These are phyloP conservation scores for Yueomyces sinensis DNA, from an alignment of 805 yeast genomes.

Conservation along the genomic window DNA sequence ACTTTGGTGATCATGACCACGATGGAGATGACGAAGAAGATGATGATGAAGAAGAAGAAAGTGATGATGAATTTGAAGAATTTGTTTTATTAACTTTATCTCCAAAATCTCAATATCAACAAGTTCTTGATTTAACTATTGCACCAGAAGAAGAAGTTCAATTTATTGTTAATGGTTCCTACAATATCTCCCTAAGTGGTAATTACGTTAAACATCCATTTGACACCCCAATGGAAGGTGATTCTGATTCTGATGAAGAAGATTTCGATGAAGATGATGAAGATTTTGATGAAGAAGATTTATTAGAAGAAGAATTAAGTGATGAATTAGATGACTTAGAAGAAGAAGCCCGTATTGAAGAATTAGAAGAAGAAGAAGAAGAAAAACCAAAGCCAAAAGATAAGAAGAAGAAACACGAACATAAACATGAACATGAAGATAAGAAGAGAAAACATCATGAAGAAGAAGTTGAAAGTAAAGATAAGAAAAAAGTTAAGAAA, in stretches of 20 bases:
- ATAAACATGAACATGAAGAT: conserved; percentile 22
- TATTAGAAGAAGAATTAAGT: conserved; percentile 33
- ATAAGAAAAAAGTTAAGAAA: conserved; percentile 40
- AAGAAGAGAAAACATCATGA: conserved; percentile 10
- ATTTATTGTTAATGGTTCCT: conserved; percentile 93
- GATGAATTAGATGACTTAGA: conserved; percentile 48
- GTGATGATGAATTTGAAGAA: conserved; percentile 71
- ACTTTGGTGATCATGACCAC: conserved; percentile 28
- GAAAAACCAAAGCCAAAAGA: conserved; percentile 25
- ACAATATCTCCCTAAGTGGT: conserved; percentile 85
- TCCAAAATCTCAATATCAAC: conserved; percentile 78
- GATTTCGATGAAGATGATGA: conserved; percentile 22
- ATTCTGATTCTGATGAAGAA: conserved; percentile 34
- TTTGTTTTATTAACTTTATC: conserved; percentile 79
- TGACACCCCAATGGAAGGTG: conserved; percentile 35
- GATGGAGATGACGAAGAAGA: conserved; percentile 22
- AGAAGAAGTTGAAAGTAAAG: conserved; percentile 8
- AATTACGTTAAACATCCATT: conserved; percentile 94
- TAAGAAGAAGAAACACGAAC: conserved; percentile 18
- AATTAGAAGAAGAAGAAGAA: conserved; percentile 52
- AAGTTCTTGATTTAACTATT: conserved; percentile 78
- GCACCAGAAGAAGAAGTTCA: conserved; percentile 87
- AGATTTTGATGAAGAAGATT: conserved; percentile 49
- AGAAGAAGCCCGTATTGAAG: conserved; percentile 58
- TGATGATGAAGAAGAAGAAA: conserved; percentile 44